Percentiles rank a stretch among this genome's conserved stretches.
Conservation (phyloP, 306 rosid species). For the Acacia crassicarpa region DNA sequence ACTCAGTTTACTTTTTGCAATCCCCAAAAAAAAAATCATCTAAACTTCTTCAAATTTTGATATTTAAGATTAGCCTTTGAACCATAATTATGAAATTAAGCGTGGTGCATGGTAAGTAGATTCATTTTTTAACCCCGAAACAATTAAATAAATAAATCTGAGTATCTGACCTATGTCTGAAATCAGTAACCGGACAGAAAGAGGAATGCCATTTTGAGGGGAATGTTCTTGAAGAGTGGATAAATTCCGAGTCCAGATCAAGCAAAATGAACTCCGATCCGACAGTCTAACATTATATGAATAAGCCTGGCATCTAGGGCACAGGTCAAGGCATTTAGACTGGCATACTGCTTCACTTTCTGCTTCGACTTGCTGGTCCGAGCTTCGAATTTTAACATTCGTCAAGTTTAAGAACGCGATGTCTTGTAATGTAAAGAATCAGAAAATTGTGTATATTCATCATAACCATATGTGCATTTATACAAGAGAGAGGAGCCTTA, state of each 20-base stretch:
- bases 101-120: background rate
- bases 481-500: too few relatives aligned
- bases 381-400: background rate
- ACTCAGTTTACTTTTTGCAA: background rate
- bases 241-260: constrained; percentile 26
- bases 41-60: background rate
- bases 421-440: too few relatives aligned
- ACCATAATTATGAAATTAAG: background rate
- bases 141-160: background rate
- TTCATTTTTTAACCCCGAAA: background rate
- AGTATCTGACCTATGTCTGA: constrained; percentile 44
- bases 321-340: background rate
- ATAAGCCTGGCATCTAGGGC: constrained; percentile 39
- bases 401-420: constrained; percentile 25
- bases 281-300: constrained; percentile 13
- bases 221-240: constrained; percentile 30
- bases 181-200: constrained; percentile 23
- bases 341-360: constrained; percentile 29
- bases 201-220: background rate
- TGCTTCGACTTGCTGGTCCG: rapidly evolving
- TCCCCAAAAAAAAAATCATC: background rate
- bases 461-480: too few relatives aligned
- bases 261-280: background rate
- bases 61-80: background rate
- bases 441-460: too few relatives aligned